Evolutionary conservation across 169 alveolate genomes (phyloP).

Genomic region (Plasmodium knowlesi): DNA sequence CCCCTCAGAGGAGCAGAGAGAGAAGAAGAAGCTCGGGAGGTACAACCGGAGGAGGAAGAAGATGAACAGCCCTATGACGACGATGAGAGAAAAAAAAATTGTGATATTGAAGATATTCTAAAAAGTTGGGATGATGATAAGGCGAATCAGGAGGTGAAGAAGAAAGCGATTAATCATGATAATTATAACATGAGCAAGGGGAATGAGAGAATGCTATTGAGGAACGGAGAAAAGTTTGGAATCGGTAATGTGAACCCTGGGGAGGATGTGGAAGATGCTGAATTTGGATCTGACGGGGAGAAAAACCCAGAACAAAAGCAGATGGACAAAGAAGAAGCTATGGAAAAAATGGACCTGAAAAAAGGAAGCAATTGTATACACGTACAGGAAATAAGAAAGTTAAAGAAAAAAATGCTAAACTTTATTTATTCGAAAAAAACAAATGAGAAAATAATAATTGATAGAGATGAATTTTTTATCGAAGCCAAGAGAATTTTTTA

Average conservation of each 20-base stretch:
- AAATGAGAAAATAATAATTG: conserved; percentile 37
- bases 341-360: neutral
- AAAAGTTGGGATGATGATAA: conserved; percentile 3
- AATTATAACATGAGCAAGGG: neutral
- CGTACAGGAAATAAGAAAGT: conserved; percentile 23
- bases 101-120: conserved; percentile 9
- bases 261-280: neutral
- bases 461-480: conserved; percentile 16
- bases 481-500: conserved; percentile 41
- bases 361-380: neutral
- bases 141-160: neutral
- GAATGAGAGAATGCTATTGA: neutral
- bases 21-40: neutral
- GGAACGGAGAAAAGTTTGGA: neutral
- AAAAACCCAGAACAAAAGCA: neutral
- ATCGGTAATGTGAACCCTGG: neutral
- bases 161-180: neutral
- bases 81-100: neutral
- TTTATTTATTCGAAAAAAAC: conserved; percentile 23
- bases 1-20: neutral
- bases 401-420: conserved; percentile 29
- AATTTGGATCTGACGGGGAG: neutral
- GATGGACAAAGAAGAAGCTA: neutral
- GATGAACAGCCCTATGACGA: neutral
- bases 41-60: neutral